Conservation (phyloP, 768 basidiomycete species). For the Astraeus odoratus region DNA sequence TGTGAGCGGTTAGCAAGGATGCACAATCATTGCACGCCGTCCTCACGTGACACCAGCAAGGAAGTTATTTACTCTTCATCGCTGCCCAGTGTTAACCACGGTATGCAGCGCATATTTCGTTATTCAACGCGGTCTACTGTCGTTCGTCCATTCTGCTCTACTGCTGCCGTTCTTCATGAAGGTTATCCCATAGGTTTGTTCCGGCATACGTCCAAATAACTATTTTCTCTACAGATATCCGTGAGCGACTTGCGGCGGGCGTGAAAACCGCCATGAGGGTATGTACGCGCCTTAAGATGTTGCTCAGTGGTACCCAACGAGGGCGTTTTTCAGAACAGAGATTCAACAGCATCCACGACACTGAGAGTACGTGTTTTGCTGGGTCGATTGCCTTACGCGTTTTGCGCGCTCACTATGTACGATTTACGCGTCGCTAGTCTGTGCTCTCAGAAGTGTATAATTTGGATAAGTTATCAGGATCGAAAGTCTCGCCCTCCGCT, state of each 20-base stretch:
- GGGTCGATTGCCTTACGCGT: neutral
- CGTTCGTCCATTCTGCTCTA: constrained; percentile 8
- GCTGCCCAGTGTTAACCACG: neutral
- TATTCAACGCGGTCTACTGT: constrained; percentile 8
- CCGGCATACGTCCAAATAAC: neutral
- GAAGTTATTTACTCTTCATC: too few species aligned
- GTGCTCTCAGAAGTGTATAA: constrained; percentile 64
- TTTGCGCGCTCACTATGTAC: neutral
- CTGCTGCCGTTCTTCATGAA: constrained; percentile 11
- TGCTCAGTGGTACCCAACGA: neutral
- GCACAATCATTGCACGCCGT: too few species aligned
- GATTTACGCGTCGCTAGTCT: constrained; percentile 35
- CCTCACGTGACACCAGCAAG: too few species aligned
- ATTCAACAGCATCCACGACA: constrained; percentile 49
- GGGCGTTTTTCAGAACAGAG: constrained; percentile 39
- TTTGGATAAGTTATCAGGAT: constrained; percentile 49
- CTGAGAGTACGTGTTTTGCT: constrained; percentile 40
- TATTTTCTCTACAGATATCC: constrained; percentile 37
- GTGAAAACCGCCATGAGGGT: constrained; percentile 71
- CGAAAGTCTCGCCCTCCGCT: constrained; percentile 39
- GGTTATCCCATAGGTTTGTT: neutral
- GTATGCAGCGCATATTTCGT: neutral
- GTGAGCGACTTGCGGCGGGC: constrained; percentile 41
- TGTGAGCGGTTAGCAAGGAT: too few species aligned
- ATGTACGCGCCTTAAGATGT: neutral